Percentiles rank a stretch among this genome's conserved stretches.
Conservation (phyloP, 176 grass and related monocot species). For the Carex parvula region DNA sequence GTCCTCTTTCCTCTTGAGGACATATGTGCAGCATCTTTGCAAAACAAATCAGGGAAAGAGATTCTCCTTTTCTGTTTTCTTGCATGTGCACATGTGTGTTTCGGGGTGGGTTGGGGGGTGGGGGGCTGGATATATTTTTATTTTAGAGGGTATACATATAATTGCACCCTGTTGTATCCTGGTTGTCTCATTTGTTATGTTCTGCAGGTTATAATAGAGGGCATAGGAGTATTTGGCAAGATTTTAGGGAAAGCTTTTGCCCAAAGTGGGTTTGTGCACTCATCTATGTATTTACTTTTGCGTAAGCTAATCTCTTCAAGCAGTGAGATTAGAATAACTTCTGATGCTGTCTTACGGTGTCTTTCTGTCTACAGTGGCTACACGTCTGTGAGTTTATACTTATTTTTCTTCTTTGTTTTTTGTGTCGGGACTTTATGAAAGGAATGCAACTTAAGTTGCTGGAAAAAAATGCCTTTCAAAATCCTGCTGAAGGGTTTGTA, state of each 20-base stretch:
- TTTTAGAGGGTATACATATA: background rate
- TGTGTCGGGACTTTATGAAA: background rate
- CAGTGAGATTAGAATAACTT: slow-evolving; percentile 71
- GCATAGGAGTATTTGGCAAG: slow-evolving; percentile 77
- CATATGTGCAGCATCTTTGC: background rate
- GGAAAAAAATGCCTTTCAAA: background rate
- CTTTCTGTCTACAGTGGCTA: slow-evolving; percentile 63
- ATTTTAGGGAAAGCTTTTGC: slow-evolving; percentile 83
- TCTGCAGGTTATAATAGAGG: slow-evolving; percentile 83
- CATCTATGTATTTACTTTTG: slow-evolving; percentile 85
- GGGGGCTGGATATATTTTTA: background rate
- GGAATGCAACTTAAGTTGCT: background rate
- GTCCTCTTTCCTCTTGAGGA: background rate
- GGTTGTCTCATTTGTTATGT: slow-evolving; percentile 11
- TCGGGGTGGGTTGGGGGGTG: background rate
- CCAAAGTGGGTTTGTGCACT: slow-evolving; percentile 82
- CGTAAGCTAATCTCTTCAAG: slow-evolving; percentile 75
- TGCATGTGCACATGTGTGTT: slow-evolving; percentile 23
- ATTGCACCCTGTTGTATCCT: background rate
- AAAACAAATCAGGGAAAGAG: background rate
- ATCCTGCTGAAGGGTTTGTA: background rate
- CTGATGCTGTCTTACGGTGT: slow-evolving; percentile 69
- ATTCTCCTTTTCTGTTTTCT: slow-evolving; percentile 18
- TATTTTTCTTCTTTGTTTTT: slow-evolving; percentile 7
- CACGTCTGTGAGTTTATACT: slow-evolving; percentile 50